Conservation (phyloP, 2,329 filamentous ascomycete species). For the Simplicillium sp. region DNA sequence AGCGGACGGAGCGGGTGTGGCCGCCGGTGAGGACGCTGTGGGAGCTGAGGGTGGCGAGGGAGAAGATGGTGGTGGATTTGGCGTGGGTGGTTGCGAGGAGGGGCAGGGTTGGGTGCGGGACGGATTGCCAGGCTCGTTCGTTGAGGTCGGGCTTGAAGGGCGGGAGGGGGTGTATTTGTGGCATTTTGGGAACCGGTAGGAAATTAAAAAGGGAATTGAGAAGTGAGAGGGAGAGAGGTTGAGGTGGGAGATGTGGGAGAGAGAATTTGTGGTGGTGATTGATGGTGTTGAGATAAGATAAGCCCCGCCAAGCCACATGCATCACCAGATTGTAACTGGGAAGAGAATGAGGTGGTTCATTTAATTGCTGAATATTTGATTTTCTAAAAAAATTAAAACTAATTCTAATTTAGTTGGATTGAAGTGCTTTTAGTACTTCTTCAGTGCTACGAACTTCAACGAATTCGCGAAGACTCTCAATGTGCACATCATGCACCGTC, state of each 20-base stretch:
- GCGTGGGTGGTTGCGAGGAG: slow-evolving; percentile 83
- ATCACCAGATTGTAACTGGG: too few species aligned
- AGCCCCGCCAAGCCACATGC: too few species aligned
- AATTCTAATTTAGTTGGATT: too few species aligned
- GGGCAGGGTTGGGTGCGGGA: slow-evolving; percentile 78
- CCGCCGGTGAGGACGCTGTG: slow-evolving; percentile 76
- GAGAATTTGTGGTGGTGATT: too few species aligned
- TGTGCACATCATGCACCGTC: slow-evolving; percentile 6
- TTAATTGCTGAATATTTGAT: too few species aligned
- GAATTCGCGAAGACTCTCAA: slow-evolving; percentile 7
- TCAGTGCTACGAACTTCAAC: slow-evolving; percentile 7
- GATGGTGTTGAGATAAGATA: too few species aligned
- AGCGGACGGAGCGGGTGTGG: slow-evolving; percentile 83
- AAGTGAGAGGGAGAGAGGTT: slow-evolving; percentile 31
- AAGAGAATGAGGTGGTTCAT: too few species aligned
- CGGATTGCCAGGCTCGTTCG: slow-evolving; percentile 75
- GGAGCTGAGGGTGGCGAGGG: slow-evolving; percentile 67
- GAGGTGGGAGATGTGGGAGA: background rate
- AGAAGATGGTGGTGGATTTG: slow-evolving; percentile 84
- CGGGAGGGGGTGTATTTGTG: slow-evolving; percentile 24
- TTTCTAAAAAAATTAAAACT: too few species aligned
- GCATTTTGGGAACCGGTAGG: too few species aligned
- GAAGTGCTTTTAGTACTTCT: background rate
- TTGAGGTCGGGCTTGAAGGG: slow-evolving; percentile 47
- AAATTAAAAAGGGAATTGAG: too few species aligned